Conservation (phyloP, 352 stramenopile genomes). For the Paralagenidium karlingii region DNA sequence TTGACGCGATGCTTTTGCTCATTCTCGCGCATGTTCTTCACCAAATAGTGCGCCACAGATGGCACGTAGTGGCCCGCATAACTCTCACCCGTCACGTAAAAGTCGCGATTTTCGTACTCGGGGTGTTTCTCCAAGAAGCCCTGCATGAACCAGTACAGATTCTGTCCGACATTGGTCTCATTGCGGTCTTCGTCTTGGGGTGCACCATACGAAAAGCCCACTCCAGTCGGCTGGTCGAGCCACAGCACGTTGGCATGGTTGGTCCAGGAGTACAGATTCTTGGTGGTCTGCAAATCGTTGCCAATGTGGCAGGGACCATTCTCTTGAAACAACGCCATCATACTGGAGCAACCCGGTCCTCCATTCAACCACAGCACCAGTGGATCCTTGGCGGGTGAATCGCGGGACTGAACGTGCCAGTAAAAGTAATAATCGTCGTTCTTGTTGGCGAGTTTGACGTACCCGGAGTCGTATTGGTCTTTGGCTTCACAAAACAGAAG, state of each 20-base stretch:
- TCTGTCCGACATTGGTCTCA: slow-evolving; percentile 37
- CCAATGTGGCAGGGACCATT: slow-evolving; percentile 50
- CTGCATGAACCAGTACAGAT: slow-evolving; percentile 59
- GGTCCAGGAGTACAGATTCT: slow-evolving; percentile 56
- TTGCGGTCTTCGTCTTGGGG: slow-evolving; percentile 21
- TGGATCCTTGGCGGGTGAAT: slow-evolving; percentile 20
- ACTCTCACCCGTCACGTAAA: slow-evolving; percentile 62
- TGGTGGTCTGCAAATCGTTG: slow-evolving; percentile 21
- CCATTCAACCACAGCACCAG: slow-evolving; percentile 60
- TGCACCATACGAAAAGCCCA: slow-evolving; percentile 37
- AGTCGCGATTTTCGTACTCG: slow-evolving; percentile 25
- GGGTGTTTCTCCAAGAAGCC: slow-evolving; percentile 41
- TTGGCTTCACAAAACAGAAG: slow-evolving; percentile 67
- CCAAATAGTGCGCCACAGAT: slow-evolving; percentile 31
- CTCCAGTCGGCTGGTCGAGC: slow-evolving; percentile 46
- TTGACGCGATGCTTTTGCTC: slow-evolving; percentile 29
- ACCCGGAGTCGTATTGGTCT: slow-evolving; percentile 24
- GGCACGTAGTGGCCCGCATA: slow-evolving; percentile 62
- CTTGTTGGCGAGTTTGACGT: slow-evolving; percentile 38
- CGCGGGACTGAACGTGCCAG: slow-evolving; percentile 38
- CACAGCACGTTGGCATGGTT: slow-evolving; percentile 50
- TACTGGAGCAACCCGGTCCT: slow-evolving; percentile 43
- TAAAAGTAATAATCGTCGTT: slow-evolving; percentile 60
- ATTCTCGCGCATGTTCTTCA: slow-evolving; percentile 13
- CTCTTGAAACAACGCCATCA: slow-evolving; percentile 45